Evolutionary conservation across 495 filamentous ascomycete genomes (phyloP).

Genomic region (Daldinia caldariorum): DNA sequence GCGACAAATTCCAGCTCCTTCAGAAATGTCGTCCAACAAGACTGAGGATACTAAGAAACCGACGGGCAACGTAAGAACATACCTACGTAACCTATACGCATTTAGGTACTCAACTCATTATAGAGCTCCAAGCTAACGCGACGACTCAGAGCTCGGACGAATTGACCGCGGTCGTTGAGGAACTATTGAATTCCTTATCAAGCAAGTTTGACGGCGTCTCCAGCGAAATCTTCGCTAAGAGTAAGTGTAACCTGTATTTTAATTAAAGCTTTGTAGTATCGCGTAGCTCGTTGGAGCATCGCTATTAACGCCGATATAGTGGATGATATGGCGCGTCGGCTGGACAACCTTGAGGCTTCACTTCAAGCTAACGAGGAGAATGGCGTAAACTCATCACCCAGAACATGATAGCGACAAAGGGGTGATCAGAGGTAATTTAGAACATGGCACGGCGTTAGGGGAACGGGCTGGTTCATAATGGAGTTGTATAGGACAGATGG

Average conservation of each 20-base stretch:
- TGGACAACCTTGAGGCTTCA: conserved; percentile 87
- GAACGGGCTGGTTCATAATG: conserved; percentile 21
- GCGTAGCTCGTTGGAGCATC: background rate
- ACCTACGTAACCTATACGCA: background rate
- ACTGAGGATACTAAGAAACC: conserved; percentile 22
- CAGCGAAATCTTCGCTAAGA: conserved; percentile 86
- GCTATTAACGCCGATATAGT: conserved; percentile 61
- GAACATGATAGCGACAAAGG: conserved; percentile 24
- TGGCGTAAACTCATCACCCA: conserved; percentile 42
- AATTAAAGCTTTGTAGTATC: background rate
- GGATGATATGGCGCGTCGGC: conserved; percentile 92
- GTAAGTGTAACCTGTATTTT: conserved; percentile 59
- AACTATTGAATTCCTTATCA: conserved; percentile 82
- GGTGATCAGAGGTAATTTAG: conserved; percentile 4
- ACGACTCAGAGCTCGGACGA: conserved; percentile 55
- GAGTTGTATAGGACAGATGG: conserved; percentile 2
- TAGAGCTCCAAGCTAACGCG: conserved; percentile 5
- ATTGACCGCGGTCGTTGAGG: conserved; percentile 81
- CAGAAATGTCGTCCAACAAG: conserved; percentile 32
- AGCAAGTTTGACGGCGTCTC: conserved; percentile 85
- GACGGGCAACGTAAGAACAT: conserved; percentile 46
- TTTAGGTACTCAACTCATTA: background rate
- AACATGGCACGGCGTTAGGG: conserved; percentile 42
- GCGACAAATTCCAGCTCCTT: background rate
- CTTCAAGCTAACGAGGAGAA: conserved; percentile 65